These are phyloP conservation scores for Geotrichum australiense DNA, from an alignment of 1,139 yeast species.

Conservation along the genomic window DNA sequence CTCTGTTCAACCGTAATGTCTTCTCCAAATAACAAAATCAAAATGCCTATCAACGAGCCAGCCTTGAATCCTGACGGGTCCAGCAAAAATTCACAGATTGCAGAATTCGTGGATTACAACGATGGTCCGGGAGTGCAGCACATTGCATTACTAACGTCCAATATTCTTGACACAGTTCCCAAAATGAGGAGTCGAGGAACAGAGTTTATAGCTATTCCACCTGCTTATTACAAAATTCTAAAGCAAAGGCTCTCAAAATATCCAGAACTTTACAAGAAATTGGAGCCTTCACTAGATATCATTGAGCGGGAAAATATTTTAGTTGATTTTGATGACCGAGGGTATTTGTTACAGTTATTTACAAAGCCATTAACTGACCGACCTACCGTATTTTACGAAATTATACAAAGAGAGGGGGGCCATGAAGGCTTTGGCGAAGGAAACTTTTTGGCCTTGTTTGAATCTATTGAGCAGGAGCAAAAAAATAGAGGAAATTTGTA, in stretches of 20 bases:
- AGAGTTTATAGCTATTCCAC: conserved; percentile 58
- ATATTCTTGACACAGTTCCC: conserved; percentile 53
- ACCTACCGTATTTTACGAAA: conserved; percentile 74
- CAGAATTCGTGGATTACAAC: conserved; percentile 68
- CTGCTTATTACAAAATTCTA: conserved; percentile 48
- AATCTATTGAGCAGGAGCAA: conserved; percentile 60
- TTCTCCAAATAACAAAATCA: conserved; percentile 54
- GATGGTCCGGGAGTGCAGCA: conserved; percentile 84
- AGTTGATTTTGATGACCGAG: conserved; percentile 66
- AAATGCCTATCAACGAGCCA: conserved; percentile 83
- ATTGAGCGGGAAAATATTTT: conserved; percentile 48
- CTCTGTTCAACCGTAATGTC: conserved; percentile 73
- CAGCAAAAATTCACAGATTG: conserved; percentile 62
- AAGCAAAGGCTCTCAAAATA: conserved; percentile 30
- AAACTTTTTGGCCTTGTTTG: conserved; percentile 73
- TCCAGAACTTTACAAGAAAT: background rate
- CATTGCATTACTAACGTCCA: conserved; percentile 56
- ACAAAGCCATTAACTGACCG: conserved; percentile 70
- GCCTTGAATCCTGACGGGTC: conserved; percentile 44
- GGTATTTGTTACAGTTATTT: conserved; percentile 70
- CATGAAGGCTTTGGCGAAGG: conserved; percentile 87
- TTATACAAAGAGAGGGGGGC: conserved; percentile 62
- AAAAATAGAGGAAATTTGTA: conserved; percentile 32
- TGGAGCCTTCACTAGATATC: background rate
- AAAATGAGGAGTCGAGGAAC: conserved; percentile 53